Evolutionary conservation across 306 rosid genomes (phyloP).

Genomic region (Glycyrrhiza uralensis): DNA sequence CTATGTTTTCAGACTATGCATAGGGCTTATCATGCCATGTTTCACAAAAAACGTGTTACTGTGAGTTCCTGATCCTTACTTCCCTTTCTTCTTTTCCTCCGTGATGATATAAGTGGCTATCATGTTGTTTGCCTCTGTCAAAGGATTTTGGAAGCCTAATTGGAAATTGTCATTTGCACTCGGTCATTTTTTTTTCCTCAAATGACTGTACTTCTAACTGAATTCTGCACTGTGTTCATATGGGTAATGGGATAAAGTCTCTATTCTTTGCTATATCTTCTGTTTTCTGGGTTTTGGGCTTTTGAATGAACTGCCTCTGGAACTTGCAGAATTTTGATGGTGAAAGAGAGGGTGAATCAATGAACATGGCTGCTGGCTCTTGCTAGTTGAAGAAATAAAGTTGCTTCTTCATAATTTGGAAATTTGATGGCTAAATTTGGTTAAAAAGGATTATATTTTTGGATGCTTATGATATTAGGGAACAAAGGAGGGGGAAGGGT

Average conservation of each 20-base stretch:
- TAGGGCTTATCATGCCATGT: constrained; percentile 54
- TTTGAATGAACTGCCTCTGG: neutral
- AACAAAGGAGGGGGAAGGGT: neutral
- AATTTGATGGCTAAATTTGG: neutral
- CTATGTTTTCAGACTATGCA: constrained; percentile 84
- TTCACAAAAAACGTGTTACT: constrained; percentile 37
- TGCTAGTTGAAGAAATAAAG: neutral
- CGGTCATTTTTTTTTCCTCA: neutral
- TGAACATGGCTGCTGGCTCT: neutral
- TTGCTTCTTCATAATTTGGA: constrained; percentile 2
- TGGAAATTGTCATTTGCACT: constrained; percentile 3
- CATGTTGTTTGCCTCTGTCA: neutral
- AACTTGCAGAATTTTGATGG: neutral
- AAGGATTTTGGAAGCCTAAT: neutral
- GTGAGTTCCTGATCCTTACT: constrained; percentile 50
- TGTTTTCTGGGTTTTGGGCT: neutral
- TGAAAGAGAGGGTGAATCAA: constrained; percentile 12
- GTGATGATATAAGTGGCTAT: neutral
- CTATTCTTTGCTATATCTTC: neutral
- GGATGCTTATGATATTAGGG: neutral
- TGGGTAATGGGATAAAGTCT: neutral
- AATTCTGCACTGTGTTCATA: neutral
- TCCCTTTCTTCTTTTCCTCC: neutral
- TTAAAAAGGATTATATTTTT: neutral
- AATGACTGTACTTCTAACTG: constrained; percentile 2